phyloP scores from a whole-genome alignment of 179 eudicot species.

The Patellifolia procumbens region DNA sequence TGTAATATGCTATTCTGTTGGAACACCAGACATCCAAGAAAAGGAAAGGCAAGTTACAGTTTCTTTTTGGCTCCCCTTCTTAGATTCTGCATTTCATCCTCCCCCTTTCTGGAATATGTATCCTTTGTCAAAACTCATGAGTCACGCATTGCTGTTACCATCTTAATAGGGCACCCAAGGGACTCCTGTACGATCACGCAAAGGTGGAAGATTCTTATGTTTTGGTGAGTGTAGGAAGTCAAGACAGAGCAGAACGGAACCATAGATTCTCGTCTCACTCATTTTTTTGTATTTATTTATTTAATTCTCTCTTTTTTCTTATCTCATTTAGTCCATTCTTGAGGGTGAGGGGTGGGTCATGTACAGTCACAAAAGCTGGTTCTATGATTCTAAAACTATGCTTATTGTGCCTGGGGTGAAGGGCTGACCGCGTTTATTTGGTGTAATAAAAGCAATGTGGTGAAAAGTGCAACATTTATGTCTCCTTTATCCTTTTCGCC shows the following conservation, averaged over 20 bases:
- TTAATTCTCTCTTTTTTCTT: slow-evolving; percentile 12
- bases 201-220: slow-evolving; percentile 58
- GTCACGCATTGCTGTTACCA: background rate
- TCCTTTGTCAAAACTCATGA: background rate
- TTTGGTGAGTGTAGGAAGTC: slow-evolving; percentile 70
- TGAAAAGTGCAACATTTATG: slow-evolving; percentile 3
- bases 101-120: background rate
- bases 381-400: slow-evolving; percentile 17
- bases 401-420: slow-evolving; percentile 11
- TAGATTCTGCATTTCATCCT: background rate
- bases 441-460: slow-evolving; percentile 24
- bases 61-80: background rate
- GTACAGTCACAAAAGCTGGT: slow-evolving; percentile 23
- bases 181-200: slow-evolving; percentile 40
- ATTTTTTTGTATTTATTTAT: slow-evolving; percentile 28
- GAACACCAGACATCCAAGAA: slow-evolving; percentile 52
- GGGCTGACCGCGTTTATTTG: slow-evolving; percentile 2
- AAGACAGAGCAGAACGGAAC: slow-evolving; percentile 31
- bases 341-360: slow-evolving; percentile 24
- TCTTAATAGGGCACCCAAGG: slow-evolving; percentile 61
- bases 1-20: slow-evolving; percentile 87
- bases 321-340: slow-evolving; percentile 25
- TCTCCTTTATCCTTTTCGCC: slow-evolving; percentile 7
- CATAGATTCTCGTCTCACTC: slow-evolving; percentile 5
- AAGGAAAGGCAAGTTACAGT: slow-evolving; percentile 51